phyloP scores from a whole-genome alignment of 495 filamentous ascomycete genomes.

The Patellaria atrata region DNA sequence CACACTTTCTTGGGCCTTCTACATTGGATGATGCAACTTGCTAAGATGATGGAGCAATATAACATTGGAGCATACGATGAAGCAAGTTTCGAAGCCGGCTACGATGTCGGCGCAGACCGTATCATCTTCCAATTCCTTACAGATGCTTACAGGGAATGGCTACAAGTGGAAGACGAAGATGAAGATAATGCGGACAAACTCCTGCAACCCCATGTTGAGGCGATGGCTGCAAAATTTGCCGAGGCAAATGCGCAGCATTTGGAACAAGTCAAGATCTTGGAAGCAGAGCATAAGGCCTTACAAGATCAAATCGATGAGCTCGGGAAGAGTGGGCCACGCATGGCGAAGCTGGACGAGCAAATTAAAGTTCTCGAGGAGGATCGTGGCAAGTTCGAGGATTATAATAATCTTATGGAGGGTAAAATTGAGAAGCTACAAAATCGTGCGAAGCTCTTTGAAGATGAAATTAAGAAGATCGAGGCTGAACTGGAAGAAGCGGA shows the following conservation, averaged over 20 bases:
- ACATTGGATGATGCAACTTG: conserved; percentile 98
- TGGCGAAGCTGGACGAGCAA: conserved; percentile 65
- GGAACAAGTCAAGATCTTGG: conserved; percentile 66
- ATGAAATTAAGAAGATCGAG: conserved; percentile 65
- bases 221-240: conserved; percentile 84
- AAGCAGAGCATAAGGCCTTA: conserved; percentile 65
- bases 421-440: conserved; percentile 72
- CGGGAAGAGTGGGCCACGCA: conserved; percentile 67
- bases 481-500: conserved; percentile 65
- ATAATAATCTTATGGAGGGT: conserved; percentile 63
- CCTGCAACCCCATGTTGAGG: conserved; percentile 68
- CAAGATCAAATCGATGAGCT: conserved; percentile 76
- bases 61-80: conserved; percentile 65
- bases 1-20: conserved; percentile 81
- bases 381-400: conserved; percentile 80
- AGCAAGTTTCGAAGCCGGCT: conserved; percentile 70
- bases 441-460: conserved; percentile 58
- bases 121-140: conserved; percentile 89
- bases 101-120: conserved; percentile 74
- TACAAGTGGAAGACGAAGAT: conserved; percentile 58
- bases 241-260: conserved; percentile 62
- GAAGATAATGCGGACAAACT: conserved; percentile 65
- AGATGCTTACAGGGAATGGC: conserved; percentile 82
- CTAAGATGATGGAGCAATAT: conserved; percentile 77
- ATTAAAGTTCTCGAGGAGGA: conserved; percentile 84